Percentiles rank a stretch among this genome's conserved stretches.
Conservation (phyloP, 345 rosid species). For the Garcia nutans region DNA sequence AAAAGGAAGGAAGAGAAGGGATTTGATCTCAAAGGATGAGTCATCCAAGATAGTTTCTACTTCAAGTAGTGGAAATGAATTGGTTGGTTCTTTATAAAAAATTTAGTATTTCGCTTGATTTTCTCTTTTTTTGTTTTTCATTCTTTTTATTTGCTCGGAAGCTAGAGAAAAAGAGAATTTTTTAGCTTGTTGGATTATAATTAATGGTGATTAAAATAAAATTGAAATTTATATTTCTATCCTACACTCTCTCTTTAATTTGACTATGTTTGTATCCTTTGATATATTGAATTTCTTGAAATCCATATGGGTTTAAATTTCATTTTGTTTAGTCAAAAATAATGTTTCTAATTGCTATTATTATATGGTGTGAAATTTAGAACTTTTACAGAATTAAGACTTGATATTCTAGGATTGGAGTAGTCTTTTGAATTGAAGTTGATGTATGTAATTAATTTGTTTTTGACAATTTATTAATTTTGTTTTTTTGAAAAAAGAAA, state of each 20-base stretch:
- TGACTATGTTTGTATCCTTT: neutral
- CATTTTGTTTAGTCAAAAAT: neutral
- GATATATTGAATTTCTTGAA: conserved; percentile 5
- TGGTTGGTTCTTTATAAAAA: conserved; percentile 43
- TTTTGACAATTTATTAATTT: neutral
- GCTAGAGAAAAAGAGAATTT: neutral
- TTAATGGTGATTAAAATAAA: neutral
- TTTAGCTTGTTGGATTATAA: neutral
- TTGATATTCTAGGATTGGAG: neutral
- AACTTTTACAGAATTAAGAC: neutral
- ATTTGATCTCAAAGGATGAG: conserved; percentile 71
- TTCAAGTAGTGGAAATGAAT: conserved; percentile 59
- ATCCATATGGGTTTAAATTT: neutral
- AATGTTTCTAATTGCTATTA: neutral
- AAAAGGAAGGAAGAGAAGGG: conserved; percentile 57
- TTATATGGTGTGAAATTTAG: neutral
- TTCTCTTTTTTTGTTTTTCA: neutral
- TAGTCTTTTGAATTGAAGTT: neutral
- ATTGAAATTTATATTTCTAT: neutral
- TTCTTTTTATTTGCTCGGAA: neutral
- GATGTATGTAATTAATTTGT: neutral
- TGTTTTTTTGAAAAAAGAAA: neutral
- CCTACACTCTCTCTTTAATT: neutral
- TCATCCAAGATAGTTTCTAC: conserved; percentile 71
- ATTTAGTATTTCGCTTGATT: conserved; percentile 1